phyloP scores from a whole-genome alignment of 352 stramenopile genomes.

The Thraustochytrium sp. region DNA sequence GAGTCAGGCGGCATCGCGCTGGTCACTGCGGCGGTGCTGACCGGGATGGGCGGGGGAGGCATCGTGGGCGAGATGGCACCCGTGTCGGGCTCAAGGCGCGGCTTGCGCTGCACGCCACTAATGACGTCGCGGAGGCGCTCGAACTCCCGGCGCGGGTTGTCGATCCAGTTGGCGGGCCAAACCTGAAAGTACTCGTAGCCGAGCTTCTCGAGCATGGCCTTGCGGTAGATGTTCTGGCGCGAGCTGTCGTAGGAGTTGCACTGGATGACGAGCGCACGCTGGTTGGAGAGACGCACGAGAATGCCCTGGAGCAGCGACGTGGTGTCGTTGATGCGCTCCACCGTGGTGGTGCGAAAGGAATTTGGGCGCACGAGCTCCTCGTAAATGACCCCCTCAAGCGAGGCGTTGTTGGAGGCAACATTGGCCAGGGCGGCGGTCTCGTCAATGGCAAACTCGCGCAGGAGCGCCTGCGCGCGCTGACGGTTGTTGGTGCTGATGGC shows the following conservation, averaged over 20 bases:
- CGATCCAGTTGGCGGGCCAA: constrained; percentile 30
- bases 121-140: neutral
- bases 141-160: constrained; percentile 15
- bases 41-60: neutral
- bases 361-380: neutral
- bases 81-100: neutral
- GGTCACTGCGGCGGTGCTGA: neutral
- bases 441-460: neutral
- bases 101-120: neutral
- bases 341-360: neutral
- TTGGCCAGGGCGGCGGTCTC: neutral
- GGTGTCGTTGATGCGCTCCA: neutral
- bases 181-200: constrained; percentile 30
- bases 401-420: neutral
- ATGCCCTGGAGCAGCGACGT: constrained; percentile 12
- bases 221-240: neutral
- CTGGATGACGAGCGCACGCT: constrained; percentile 1
- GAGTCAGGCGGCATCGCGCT: no score
- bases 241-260: constrained; percentile 30
- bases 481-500: neutral
- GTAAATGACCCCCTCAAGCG: constrained; percentile 26
- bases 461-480: neutral
- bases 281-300: neutral
- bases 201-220: constrained; percentile 8
- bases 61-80: neutral